Base-by-base conservation (phyloP, 352 stramenopile species). In the Phytophthora palmivora region DNA sequence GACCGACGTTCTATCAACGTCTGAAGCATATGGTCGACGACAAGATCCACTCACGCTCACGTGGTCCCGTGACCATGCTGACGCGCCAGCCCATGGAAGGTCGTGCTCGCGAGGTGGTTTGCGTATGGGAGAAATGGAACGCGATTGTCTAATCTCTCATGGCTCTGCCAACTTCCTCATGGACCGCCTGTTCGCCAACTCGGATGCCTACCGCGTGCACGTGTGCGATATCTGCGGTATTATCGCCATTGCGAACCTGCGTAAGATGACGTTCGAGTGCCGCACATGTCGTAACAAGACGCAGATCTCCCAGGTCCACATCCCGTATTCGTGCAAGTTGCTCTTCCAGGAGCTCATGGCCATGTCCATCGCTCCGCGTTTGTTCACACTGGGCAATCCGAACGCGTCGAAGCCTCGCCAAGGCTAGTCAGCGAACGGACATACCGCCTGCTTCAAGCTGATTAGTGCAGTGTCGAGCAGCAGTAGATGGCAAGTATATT, bases 121-220 rank as follows among this genome's bases (percentile, higher is more conserved):
- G 67, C 96, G 98, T 49, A 99, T 99, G 97, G 98, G 98, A 58
- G 98, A 99, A 70, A 99, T 99, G 98, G 98, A 99, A 84, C 97
- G 98, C 69, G 98, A 99, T 92, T 99, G 97, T 76, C 76, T 99
- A 49, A 98, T 99, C 66, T 98, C 97, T 6, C 98, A 99, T 80
- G 98, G 98, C 32, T 98, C 96, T 50, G 97, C 98, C 45, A 99
- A 98, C 76, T 99, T 99, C 79, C 92, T 99, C 63, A 97, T 98
- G 62, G 98, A 99, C 84, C 92, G 98, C 7, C 90, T 99, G 70
- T 99, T 99, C 67, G 93, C 94, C 58, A 99, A 99, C 81, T 99
- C 95, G 41, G 98, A 99, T 74, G 91, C 98, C 33, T 99, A 99
- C 82, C 89, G 96, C 41, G 97, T 99, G 43, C 96, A 99, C 76